These are phyloP conservation scores for Citrullus amarus DNA, from an alignment of 306 rosid species.

Conservation along the genomic window DNA sequence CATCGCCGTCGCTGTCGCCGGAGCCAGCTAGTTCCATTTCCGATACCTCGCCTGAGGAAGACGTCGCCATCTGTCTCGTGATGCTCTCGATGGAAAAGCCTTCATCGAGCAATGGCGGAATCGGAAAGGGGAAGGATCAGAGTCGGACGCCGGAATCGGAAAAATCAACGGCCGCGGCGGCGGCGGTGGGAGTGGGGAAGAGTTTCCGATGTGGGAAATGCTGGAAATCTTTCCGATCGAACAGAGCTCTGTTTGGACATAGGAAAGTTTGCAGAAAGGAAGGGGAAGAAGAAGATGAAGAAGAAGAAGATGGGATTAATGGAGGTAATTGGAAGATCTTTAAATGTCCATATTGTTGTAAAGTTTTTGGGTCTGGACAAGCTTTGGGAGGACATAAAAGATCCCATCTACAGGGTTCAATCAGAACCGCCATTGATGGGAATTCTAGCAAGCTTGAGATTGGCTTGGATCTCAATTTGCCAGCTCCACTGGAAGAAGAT, in stretches of 20 bases:
- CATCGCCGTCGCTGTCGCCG: constrained; percentile 15
- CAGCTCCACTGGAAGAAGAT: constrained; percentile 61
- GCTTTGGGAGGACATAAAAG: constrained; percentile 94
- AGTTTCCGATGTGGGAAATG: constrained; percentile 66
- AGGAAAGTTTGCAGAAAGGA: constrained; percentile 17
- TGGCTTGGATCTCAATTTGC: constrained; percentile 76
- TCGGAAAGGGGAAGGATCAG: not conserved
- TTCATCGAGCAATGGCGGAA: not conserved
- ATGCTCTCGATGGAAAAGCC: constrained; percentile 58
- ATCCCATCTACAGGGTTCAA: constrained; percentile 35
- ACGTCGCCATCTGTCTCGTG: constrained; percentile 69
- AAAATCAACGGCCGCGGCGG: constrained; percentile 19
- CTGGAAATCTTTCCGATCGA: constrained; percentile 61
- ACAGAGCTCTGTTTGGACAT: constrained; percentile 82
- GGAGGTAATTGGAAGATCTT: constrained; percentile 39
- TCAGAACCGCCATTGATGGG: constrained; percentile 8
- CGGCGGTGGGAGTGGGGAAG: constrained; percentile 6
- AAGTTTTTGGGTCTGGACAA: constrained; percentile 78
- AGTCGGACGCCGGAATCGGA: constrained; percentile 15
- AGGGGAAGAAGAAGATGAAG: not conserved
- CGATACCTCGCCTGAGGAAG: constrained; percentile 59
- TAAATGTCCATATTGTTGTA: constrained; percentile 59
- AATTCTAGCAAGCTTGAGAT: constrained; percentile 15
- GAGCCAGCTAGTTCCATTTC: constrained; percentile 60
- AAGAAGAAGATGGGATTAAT: not conserved